Conservation (phyloP, 768 basidiomycete species). For the Amanita muscaria region DNA sequence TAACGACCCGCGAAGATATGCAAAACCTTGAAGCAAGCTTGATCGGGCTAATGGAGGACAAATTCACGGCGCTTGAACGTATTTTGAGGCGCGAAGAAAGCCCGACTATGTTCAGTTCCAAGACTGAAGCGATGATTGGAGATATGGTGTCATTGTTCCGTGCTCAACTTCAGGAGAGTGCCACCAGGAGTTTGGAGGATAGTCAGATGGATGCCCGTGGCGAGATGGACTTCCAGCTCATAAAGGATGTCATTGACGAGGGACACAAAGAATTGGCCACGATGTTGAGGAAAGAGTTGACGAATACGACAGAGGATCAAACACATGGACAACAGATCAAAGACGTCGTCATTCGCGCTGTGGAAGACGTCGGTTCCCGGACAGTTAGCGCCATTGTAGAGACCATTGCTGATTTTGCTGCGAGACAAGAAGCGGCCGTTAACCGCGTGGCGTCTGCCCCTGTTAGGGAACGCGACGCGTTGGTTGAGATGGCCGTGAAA, state of each 20-base stretch:
- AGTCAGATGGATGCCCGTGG: constrained; percentile 64
- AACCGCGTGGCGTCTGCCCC: constrained; percentile 33
- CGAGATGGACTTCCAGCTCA: constrained; percentile 70
- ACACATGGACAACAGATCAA: constrained; percentile 12
- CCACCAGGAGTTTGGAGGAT: constrained; percentile 47
- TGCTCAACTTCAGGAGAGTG: constrained; percentile 56
- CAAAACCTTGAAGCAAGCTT: constrained; percentile 56
- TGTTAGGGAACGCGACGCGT: constrained; percentile 43
- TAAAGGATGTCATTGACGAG: constrained; percentile 62
- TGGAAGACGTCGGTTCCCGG: constrained; percentile 52
- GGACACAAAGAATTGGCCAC: constrained; percentile 54
- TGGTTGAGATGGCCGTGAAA: constrained; percentile 52
- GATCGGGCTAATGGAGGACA: constrained; percentile 59
- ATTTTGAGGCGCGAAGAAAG: constrained; percentile 21
- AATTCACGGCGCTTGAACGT: constrained; percentile 42
- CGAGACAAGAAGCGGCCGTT: constrained; percentile 43
- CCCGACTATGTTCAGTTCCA: constrained; percentile 25
- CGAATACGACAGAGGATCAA: constrained; percentile 37
- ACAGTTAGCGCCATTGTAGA: constrained; percentile 53
- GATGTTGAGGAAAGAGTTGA: constrained; percentile 53
- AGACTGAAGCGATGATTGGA: constrained; percentile 53
- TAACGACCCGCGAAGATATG: constrained; percentile 48
- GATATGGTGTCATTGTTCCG: constrained; percentile 65
- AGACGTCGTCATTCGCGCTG: constrained; percentile 29
- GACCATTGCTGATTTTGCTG: constrained; percentile 47